Base-by-base conservation (phyloP, 345 rosid genomes). In the Melaleuca quinquenervia region DNA sequence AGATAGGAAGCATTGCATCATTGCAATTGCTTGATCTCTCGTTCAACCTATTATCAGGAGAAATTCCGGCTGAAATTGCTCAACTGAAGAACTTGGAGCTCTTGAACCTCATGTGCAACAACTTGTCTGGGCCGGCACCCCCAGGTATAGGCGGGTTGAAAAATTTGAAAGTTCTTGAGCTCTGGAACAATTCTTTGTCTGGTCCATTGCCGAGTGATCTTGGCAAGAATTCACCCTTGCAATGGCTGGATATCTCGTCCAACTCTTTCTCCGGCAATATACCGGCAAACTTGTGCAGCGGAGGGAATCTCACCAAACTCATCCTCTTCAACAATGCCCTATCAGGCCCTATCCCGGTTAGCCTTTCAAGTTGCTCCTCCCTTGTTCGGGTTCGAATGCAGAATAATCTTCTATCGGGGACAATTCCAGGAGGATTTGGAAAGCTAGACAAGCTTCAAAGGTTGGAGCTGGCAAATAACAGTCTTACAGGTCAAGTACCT, bases 151-250 rank as follows among this genome's bases (percentile, higher is more conserved):
- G 92, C 55, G 87, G 85, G 44, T 87, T 97, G 86, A 80, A 90
- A 11, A 88, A 95, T 86, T 83, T 97, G 80, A 85, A 91, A 88
- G 94, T 88, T 78, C 93, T 97, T 50, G 94, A 94, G 93, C 95
- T 97, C 53, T 96, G 99, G 99, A 96, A 96, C 92, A 96, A 97
- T 87, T 95, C 98, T 1, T 82, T 97, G 41, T 87, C 96, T n/a
- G 99, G 98, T 56, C 88, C 94, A 87, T 85, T 97, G 84, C 96
- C 98, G n/a, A 36, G 76, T 85, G 91, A 94, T 88, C 94, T 96
- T 8, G 98, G 98, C 21, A 90, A 88, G 89, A 94, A 92, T 50
- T 96, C 98, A 21, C 94, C 96, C 15, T 90, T 96, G 93, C 95
- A 92, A 84, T 92, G 96, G 98, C 88, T 97, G 86, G 99, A 96